Conservation (phyloP, 2,329 filamentous ascomycete genomes). For the Rutstroemia sp. region DNA sequence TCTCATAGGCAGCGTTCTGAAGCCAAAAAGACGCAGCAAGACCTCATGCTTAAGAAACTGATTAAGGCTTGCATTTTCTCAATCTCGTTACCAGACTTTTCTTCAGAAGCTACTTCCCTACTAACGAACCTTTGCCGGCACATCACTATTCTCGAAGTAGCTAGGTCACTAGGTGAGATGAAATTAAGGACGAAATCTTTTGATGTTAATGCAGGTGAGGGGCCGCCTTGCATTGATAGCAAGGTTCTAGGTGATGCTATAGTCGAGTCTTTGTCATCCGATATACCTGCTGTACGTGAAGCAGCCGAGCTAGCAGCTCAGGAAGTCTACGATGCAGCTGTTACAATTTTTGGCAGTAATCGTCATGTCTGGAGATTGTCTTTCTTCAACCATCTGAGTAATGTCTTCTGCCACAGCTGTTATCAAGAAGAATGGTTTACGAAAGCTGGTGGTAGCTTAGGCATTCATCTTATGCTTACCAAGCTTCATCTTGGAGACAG, state of each 20-base stretch:
- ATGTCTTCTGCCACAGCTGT: constrained; percentile 86
- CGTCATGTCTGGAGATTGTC: constrained; percentile 66
- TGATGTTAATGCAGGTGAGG: constrained; percentile 79
- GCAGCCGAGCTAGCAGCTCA: constrained; percentile 73
- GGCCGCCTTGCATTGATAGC: constrained; percentile 79
- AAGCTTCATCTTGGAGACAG: constrained; percentile 75
- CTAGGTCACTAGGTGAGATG: constrained; percentile 70
- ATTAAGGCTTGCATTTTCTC: constrained; percentile 86
- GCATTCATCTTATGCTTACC: constrained; percentile 81
- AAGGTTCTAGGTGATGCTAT: constrained; percentile 82
- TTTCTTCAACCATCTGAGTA: constrained; percentile 78
- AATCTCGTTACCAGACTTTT: constrained; percentile 72
- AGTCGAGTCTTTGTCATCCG: constrained; percentile 82
- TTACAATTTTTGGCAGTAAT: constrained; percentile 70
- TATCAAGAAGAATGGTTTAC: constrained; percentile 99
- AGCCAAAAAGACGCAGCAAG: constrained; percentile 78
- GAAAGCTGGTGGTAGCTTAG: constrained; percentile 85
- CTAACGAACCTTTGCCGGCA: constrained; percentile 79
- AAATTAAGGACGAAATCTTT: constrained; percentile 75
- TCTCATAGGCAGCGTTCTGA: constrained; percentile 78
- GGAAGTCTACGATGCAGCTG: constrained; percentile 68
- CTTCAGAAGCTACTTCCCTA: constrained; percentile 66
- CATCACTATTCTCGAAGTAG: constrained; percentile 84
- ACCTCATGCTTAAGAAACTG: constrained; percentile 74
- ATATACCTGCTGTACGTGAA: constrained; percentile 71